Percentiles rank a stretch among this genome's conserved stretches.
Conservation (phyloP, 495 filamentous ascomycete species). For the Annulohypoxylon stygium region DNA sequence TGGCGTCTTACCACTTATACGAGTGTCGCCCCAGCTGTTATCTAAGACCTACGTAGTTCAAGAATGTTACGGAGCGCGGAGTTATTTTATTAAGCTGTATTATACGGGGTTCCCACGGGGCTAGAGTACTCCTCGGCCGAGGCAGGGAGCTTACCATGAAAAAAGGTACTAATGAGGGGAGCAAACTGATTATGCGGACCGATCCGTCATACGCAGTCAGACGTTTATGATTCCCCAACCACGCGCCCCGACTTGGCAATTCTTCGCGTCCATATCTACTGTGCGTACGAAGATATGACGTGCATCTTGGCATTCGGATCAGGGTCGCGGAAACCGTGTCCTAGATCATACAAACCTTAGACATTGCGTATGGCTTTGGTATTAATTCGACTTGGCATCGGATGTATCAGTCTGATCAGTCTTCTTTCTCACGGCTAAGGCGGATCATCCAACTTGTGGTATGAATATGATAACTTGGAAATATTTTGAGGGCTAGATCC, state of each 20-base stretch:
- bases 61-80: slow-evolving; percentile 32
- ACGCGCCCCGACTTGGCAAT: slow-evolving; percentile 34
- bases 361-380: slow-evolving; percentile 10
- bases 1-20: slow-evolving; percentile 33
- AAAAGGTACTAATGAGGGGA: not conserved
- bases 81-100: slow-evolving; percentile 30
- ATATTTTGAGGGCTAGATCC: not conserved
- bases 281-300: slow-evolving; percentile 37
- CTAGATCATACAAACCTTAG: slow-evolving; percentile 25
- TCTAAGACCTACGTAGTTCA: slow-evolving; percentile 16
- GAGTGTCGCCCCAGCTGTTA: slow-evolving; percentile 39
- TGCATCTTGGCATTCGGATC: slow-evolving; percentile 43
- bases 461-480: not conserved
- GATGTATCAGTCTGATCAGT: slow-evolving; percentile 10
- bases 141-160: not conserved
- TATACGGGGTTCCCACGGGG: slow-evolving; percentile 40
- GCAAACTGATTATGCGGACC: slow-evolving; percentile 28
- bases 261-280: slow-evolving; percentile 32
- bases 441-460: not conserved
- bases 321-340: slow-evolving; percentile 24
- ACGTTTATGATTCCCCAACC: slow-evolving; percentile 7
- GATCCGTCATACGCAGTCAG: slow-evolving; percentile 31
- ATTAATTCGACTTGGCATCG: slow-evolving; percentile 31
- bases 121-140: slow-evolving; percentile 11
- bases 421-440: slow-evolving; percentile 10